phyloP scores from a whole-genome alignment of 2,329 filamentous ascomycete genomes.

The Pseudocercospora fijiensis region DNA sequence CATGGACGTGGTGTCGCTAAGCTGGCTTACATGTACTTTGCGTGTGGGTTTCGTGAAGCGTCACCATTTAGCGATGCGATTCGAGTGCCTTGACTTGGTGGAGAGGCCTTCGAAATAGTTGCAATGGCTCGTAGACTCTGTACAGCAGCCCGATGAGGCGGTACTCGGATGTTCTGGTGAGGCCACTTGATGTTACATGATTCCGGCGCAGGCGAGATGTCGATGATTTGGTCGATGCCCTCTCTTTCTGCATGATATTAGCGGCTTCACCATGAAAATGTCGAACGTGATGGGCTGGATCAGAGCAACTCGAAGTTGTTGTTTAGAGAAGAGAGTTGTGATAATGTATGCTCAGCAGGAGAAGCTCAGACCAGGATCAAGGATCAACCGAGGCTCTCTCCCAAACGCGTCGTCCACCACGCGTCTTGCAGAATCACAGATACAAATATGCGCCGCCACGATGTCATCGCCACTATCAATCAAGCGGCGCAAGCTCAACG shows the following conservation, averaged over 20 bases:
- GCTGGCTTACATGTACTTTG: not conserved
- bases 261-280: too few species aligned
- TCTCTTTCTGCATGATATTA: too few species aligned
- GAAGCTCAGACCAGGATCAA: not conserved
- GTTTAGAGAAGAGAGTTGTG: not conserved
- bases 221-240: not conserved
- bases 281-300: not conserved
- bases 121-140: not conserved
- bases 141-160: not conserved
- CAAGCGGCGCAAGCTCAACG: constrained; percentile 64
- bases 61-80: not conserved
- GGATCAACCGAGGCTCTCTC: not conserved
- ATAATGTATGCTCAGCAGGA: not conserved
- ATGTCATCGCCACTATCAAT: constrained; percentile 27
- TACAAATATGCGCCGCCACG: not conserved
- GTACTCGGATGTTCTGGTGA: not conserved
- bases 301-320: not conserved
- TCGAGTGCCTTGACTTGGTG: not conserved
- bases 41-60: not conserved
- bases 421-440: constrained; percentile 1
- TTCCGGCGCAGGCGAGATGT: not conserved
- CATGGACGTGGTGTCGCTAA: not conserved
- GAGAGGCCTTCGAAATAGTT: not conserved
- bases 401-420: not conserved
- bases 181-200: not conserved